phyloP scores from a whole-genome alignment of 2,329 filamentous ascomycete species.

The Microsporum canis region DNA sequence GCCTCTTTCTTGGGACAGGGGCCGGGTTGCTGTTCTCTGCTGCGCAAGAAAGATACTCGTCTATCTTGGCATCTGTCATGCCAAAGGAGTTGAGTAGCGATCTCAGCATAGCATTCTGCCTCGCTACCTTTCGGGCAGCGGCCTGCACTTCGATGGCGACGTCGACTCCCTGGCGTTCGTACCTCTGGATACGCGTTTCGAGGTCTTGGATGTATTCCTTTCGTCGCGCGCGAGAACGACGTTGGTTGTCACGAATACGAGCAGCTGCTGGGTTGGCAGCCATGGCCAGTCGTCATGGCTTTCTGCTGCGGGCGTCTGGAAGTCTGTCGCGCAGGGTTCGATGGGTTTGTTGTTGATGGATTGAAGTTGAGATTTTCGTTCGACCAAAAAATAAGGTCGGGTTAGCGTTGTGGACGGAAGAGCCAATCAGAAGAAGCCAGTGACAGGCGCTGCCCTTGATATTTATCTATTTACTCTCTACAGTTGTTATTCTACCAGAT shows the following conservation, averaged over 20 bases:
- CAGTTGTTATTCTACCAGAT: background rate
- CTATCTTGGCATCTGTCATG: constrained; percentile 46
- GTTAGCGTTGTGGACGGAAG: background rate
- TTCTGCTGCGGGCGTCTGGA: background rate
- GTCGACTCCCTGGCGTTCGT: constrained; percentile 54
- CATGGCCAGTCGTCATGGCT: background rate
- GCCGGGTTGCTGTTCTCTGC: background rate
- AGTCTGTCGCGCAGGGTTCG: background rate
- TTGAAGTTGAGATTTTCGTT: background rate
- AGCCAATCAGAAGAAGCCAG: background rate
- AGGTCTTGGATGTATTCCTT: constrained; percentile 64
- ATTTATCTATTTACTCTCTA: background rate
- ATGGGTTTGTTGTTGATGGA: background rate
- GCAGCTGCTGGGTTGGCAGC: constrained; percentile 18
- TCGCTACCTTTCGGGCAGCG: constrained; percentile 55
- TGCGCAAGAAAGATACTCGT: constrained; percentile 18
- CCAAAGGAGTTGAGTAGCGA: constrained; percentile 48
- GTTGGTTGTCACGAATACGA: constrained; percentile 65
- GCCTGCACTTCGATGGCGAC: constrained; percentile 61
- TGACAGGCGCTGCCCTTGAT: background rate
- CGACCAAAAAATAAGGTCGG: background rate
- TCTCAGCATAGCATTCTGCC: constrained; percentile 57
- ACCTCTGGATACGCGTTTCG: constrained; percentile 52
- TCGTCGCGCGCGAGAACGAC: constrained; percentile 60
- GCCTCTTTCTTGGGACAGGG: background rate